These are phyloP conservation scores for Agrocybe praecox DNA, from an alignment of 768 basidiomycete species.

Conservation along the genomic window DNA sequence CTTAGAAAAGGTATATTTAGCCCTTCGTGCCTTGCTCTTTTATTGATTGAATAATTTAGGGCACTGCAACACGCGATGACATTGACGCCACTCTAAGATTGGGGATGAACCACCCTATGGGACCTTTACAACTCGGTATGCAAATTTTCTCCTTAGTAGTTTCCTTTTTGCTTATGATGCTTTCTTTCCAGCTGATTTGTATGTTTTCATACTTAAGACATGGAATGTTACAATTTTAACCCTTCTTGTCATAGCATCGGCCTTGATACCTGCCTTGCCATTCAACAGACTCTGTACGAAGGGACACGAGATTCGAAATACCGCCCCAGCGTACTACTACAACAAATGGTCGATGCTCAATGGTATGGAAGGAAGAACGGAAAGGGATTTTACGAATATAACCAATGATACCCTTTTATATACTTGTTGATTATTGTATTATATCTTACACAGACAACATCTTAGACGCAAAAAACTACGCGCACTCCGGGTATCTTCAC, in stretches of 20 bases:
- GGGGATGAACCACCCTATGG: conserved; percentile 96
- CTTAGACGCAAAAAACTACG: background rate
- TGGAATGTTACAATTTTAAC: background rate
- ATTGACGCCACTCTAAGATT: conserved; percentile 94
- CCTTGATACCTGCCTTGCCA: conserved; percentile 95
- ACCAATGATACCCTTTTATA: conserved; percentile 2
- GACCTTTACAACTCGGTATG: conserved; percentile 82
- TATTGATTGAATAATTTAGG: conserved; percentile 40
- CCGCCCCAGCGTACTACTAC: conserved; percentile 85
- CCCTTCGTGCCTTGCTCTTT: too few relatives aligned
- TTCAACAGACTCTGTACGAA: conserved; percentile 86
- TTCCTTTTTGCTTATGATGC: background rate
- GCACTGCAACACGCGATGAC: conserved; percentile 90
- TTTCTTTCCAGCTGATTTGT: conserved; percentile 56
- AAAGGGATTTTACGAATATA: conserved; percentile 93
- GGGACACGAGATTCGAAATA: conserved; percentile 96
- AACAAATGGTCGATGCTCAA: conserved; percentile 95
- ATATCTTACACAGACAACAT: too few relatives aligned
- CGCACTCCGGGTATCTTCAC: too few relatives aligned
- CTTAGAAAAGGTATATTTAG: conserved; percentile 80
- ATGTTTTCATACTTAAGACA: conserved; percentile 22
- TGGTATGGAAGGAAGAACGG: conserved; percentile 94
- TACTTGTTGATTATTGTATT: too few relatives aligned
- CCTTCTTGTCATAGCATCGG: conserved; percentile 66
- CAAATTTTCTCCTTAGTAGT: background rate